Percentiles rank a stretch among this genome's conserved stretches.
These are phyloP conservation scores for Pleurotus tuoliensis DNA, from an alignment of 768 basidiomycete genomes.

Conservation along the genomic window DNA sequence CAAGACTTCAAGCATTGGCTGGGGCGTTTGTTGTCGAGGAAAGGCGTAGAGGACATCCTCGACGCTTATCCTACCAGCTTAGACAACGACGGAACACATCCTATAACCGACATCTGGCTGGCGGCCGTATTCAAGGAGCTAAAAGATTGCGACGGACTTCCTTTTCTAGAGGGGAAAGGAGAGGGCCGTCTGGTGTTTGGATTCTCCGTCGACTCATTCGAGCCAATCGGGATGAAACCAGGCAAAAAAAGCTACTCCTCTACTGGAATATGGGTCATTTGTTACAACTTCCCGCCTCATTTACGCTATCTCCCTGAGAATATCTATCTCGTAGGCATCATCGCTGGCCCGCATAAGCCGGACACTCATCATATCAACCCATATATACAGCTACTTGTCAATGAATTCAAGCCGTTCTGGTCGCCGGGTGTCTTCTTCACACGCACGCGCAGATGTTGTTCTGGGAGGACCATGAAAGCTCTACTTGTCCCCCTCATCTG, in stretches of 20 bases:
- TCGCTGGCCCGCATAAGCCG: no score
- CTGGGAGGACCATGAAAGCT: background rate
- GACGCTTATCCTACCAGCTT: slow-evolving; percentile 11
- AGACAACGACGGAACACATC: background rate
- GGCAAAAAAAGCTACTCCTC: background rate
- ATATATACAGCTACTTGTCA: no score
- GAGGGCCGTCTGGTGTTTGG: background rate
- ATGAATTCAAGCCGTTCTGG: no score
- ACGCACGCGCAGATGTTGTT: no score
- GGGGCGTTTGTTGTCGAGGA: slow-evolving; percentile 19
- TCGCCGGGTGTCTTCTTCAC: no score
- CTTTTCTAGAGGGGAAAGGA: background rate
- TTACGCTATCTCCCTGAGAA: background rate
- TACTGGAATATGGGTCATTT: background rate
- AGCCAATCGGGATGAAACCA: background rate
- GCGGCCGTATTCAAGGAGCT: background rate
- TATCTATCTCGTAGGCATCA: no score
- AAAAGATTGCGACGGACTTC: background rate
- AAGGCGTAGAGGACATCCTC: slow-evolving; percentile 21
- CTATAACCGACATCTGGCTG: background rate
- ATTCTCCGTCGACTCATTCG: background rate
- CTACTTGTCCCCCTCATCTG: background rate
- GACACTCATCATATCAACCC: no score
- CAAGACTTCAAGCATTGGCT: slow-evolving; percentile 22
- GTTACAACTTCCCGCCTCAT: background rate